Conservation (phyloP, 2,329 filamentous ascomycete species). For the Fusarium lyarnte region DNA sequence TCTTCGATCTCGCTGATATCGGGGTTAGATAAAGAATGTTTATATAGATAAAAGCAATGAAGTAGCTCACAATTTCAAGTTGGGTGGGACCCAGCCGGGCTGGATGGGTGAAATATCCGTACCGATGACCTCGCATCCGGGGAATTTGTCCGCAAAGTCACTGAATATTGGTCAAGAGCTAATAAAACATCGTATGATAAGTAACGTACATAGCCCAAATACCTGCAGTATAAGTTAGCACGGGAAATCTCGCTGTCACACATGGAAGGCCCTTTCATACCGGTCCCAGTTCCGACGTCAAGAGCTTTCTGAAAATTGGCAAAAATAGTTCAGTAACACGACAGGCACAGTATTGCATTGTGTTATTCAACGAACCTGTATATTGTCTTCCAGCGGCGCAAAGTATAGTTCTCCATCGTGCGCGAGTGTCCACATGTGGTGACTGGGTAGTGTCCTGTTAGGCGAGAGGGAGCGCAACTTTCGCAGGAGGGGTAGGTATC, state of each 20-base stretch:
- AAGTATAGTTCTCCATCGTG: not conserved
- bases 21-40: not conserved
- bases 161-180: not conserved
- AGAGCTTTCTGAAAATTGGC: not conserved
- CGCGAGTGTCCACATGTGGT: not conserved
- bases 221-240: not conserved
- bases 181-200: accelerated
- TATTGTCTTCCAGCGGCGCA: not conserved
- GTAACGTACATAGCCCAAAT: not conserved
- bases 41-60: accelerated
- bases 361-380: not conserved
- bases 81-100: not conserved
- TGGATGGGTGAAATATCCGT: not conserved
- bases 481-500: not conserved
- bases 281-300: not conserved
- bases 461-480: accelerated
- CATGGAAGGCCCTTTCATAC: not conserved
- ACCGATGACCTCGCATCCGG: not conserved
- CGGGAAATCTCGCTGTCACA: accelerated
- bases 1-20: not conserved
- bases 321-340: accelerated
- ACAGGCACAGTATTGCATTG: accelerated
- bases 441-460: not conserved
- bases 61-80: not conserved
- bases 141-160: not conserved